Percentiles rank a stretch among this genome's conserved stretches.
phyloP scores from a whole-genome alignment of 257 asterid species.

The Echites panduratus region DNA sequence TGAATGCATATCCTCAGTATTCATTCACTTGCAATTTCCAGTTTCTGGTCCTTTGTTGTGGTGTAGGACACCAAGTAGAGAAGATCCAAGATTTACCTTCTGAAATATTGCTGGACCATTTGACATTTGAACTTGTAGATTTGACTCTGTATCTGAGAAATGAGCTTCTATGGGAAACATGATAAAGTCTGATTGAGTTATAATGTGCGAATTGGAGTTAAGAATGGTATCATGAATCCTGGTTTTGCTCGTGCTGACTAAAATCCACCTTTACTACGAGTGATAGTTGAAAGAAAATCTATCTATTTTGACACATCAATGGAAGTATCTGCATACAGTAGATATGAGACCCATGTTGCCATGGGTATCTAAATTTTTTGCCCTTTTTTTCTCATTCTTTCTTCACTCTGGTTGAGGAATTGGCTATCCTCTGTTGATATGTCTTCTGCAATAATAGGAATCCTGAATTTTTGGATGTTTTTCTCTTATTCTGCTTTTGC shows the following conservation, averaged over 20 bases:
- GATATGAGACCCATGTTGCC: background rate
- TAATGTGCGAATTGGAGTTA: no score
- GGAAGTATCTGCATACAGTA: background rate
- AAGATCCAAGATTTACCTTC: no score
- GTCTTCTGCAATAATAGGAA: background rate
- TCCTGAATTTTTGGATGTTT: background rate
- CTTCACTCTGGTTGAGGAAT: background rate
- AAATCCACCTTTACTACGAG: background rate
- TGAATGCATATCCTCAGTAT: no score
- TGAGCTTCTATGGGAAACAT: background rate
- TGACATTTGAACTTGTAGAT: background rate
- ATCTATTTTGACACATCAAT: background rate
- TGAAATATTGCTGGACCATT: background rate
- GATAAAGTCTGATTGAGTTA: no score
- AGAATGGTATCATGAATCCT: background rate
- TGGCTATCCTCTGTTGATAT: background rate
- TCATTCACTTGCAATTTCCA: background rate
- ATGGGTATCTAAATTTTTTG: background rate
- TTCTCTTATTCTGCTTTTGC: conserved; percentile 3
- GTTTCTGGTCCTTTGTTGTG: background rate
- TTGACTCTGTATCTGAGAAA: background rate
- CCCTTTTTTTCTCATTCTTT: background rate
- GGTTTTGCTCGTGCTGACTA: no score
- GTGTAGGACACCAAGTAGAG: no score
- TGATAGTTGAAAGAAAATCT: background rate